A percentile compares a stretch with the other conserved stretches of the same genome.
Conservation (phyloP, 2,329 filamentous ascomycete species). For the Gyromitra esculenta region DNA sequence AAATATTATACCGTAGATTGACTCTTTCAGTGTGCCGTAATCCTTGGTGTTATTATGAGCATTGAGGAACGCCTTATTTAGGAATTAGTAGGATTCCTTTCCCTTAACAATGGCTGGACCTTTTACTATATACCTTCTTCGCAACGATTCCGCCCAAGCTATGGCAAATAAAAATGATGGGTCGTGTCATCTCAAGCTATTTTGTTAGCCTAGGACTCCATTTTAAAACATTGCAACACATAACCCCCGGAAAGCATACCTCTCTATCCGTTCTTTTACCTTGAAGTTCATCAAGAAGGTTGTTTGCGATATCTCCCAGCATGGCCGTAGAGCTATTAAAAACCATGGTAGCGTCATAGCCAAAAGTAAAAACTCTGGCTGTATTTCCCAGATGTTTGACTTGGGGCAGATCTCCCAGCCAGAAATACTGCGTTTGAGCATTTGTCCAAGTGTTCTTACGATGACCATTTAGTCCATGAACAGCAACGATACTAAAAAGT, state of each 20-base stretch:
- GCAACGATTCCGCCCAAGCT: slow-evolving; percentile 37
- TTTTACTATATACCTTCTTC: slow-evolving; percentile 19
- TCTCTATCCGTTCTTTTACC: background rate
- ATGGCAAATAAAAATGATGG: slow-evolving; percentile 41
- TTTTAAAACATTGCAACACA: background rate
- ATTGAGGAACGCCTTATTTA: slow-evolving; percentile 16
- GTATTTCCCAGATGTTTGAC: background rate
- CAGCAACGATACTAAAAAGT: slow-evolving; percentile 25
- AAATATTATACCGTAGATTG: slow-evolving; percentile 33
- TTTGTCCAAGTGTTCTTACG: slow-evolving; percentile 17
- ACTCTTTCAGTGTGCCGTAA: background rate
- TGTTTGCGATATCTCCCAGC: slow-evolving; percentile 17
- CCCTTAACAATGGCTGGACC: background rate
- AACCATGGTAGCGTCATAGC: slow-evolving; percentile 21
- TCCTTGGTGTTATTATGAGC: background rate
- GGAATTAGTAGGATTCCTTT: background rate
- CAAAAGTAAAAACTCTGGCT: slow-evolving; percentile 26
- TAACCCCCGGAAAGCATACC: background rate
- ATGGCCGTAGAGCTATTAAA: background rate
- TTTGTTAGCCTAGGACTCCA: background rate
- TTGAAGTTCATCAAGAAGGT: slow-evolving; percentile 16
- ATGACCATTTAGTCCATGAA: slow-evolving; percentile 36
- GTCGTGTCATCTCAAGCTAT: slow-evolving; percentile 8
- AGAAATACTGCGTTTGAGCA: slow-evolving; percentile 11
- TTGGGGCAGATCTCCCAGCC: slow-evolving; percentile 4